Evolutionary conservation across 441 rosid genomes (phyloP).

Genomic region (Melastoma candidum): DNA sequence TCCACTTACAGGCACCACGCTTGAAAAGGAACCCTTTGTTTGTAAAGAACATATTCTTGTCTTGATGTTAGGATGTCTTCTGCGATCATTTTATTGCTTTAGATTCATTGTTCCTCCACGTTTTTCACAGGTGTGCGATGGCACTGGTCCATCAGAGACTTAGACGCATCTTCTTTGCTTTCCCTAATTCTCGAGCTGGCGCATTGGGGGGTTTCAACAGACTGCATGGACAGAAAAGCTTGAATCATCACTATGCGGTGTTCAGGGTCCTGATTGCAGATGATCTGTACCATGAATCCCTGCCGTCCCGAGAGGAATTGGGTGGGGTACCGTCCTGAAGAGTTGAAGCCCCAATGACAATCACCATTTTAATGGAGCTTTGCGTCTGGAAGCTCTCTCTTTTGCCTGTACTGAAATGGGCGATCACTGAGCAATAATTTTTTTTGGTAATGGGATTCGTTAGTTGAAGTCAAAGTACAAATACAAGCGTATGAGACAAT

Average conservation of each 20-base stretch:
- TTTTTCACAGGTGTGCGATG: constrained; percentile 78
- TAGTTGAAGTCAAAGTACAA: too few relatives aligned
- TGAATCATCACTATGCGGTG: constrained; percentile 91
- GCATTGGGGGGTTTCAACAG: constrained; percentile 71
- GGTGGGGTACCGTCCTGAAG: too few relatives aligned
- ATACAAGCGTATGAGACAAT: too few relatives aligned
- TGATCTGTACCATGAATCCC: too few relatives aligned
- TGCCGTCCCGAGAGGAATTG: too few relatives aligned
- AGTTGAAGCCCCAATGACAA: too few relatives aligned
- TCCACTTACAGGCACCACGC: not conserved
- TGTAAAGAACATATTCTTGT: not conserved
- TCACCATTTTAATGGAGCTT: too few relatives aligned
- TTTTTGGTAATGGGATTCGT: too few relatives aligned
- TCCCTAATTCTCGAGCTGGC: constrained; percentile 58
- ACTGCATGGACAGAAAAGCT: constrained; percentile 83
- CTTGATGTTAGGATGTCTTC: not conserved
- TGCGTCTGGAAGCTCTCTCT: too few relatives aligned
- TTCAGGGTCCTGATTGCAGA: constrained; percentile 44
- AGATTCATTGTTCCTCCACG: not conserved
- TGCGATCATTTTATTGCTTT: not conserved
- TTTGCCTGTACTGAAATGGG: too few relatives aligned
- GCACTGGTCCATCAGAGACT: constrained; percentile 91
- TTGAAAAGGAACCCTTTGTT: not conserved
- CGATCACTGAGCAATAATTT: too few relatives aligned
- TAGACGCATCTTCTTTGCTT: constrained; percentile 69